Percentiles rank a stretch among this genome's conserved stretches.
These are phyloP conservation scores for Pisolithus tinctorius DNA, from an alignment of 768 basidiomycete species.

Conservation along the genomic window DNA sequence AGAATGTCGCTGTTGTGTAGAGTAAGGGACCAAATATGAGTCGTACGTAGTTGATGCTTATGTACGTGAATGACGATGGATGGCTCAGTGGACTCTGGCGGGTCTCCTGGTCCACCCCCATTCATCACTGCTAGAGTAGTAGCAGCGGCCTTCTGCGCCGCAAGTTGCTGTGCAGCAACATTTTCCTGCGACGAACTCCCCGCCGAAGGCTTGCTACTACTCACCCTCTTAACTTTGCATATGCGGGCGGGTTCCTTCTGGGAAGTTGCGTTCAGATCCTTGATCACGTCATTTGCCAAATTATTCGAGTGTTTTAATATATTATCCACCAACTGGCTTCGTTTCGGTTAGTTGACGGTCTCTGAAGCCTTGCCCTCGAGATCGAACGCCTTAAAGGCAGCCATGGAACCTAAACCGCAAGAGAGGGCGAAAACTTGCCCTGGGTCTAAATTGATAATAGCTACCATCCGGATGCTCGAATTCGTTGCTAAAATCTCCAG, in stretches of 20 bases:
- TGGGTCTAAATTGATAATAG: conserved; percentile 79
- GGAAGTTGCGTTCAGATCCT: conserved; percentile 49
- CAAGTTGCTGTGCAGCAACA: conserved; percentile 57
- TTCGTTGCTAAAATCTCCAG: conserved; percentile 79
- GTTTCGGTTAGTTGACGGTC: conserved; percentile 16
- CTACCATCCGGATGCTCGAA: conserved; percentile 76
- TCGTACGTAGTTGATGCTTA: no score
- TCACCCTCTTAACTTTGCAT: conserved; percentile 79
- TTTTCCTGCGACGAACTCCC: conserved; percentile 66
- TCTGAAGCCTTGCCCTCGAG: conserved; percentile 22
- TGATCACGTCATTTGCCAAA: conserved; percentile 65
- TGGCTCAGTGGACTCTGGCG: conserved; percentile 10
- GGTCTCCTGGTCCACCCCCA: conserved; percentile 11
- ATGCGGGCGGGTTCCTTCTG: conserved; percentile 56
- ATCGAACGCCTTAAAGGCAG: conserved; percentile 20
- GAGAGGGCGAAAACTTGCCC: conserved; percentile 36
- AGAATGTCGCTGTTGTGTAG: no score
- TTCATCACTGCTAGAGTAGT: conserved; percentile 9
- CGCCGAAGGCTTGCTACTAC: conserved; percentile 65
- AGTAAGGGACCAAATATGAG: no score
- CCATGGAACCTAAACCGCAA: conserved; percentile 3
- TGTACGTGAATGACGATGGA: no score
- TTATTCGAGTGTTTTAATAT: conserved; percentile 64
- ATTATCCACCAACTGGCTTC: conserved; percentile 41
- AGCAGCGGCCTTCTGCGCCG: conserved; percentile 47